phyloP scores from a whole-genome alignment of 1,139 yeast genomes.

The Kluyveromyces sp. region DNA sequence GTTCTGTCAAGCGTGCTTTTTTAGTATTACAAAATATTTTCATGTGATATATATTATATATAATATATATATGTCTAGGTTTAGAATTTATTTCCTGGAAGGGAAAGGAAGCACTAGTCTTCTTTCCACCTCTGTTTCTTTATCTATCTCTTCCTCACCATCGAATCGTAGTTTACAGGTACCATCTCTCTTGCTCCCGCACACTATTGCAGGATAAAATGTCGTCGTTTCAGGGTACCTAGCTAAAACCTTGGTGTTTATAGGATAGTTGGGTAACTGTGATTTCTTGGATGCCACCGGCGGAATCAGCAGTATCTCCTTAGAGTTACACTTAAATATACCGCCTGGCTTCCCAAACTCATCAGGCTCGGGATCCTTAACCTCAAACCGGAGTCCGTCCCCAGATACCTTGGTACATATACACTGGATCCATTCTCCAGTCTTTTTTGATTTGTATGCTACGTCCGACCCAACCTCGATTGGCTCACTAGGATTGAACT shows the following conservation, averaged over 20 bases:
- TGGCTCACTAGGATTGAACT: slow-evolving; percentile 53
- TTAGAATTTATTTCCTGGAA: slow-evolving; percentile 4
- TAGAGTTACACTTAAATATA: slow-evolving; percentile 71
- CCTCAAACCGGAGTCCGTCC: slow-evolving; percentile 74
- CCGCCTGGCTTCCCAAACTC: slow-evolving; percentile 88
- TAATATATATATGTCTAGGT: not conserved
- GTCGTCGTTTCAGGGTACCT: slow-evolving; percentile 97
- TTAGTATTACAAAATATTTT: too few species aligned
- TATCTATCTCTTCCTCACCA: slow-evolving; percentile 95
- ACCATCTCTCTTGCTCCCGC: slow-evolving; percentile 67
- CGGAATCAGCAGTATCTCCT: slow-evolving; percentile 75
- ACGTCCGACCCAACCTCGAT: slow-evolving; percentile 71
- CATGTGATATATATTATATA: not conserved
- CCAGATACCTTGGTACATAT: slow-evolving; percentile 70
- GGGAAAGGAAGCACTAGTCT: slow-evolving; percentile 76
- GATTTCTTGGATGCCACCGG: slow-evolving; percentile 36
- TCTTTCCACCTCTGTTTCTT: slow-evolving; percentile 89
- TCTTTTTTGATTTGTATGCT: slow-evolving; percentile 69
- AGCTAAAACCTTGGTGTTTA: slow-evolving; percentile 80
- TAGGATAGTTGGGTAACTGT: slow-evolving; percentile 50
- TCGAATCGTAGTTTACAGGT: slow-evolving; percentile 78
- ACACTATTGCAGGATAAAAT: slow-evolving; percentile 89
- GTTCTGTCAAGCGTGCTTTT: too few species aligned
- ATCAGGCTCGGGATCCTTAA: slow-evolving; percentile 96
- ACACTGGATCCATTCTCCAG: slow-evolving; percentile 95